Base-by-base conservation (phyloP, 2,329 filamentous ascomycete species). In the Emydomyces testavorans region DNA sequence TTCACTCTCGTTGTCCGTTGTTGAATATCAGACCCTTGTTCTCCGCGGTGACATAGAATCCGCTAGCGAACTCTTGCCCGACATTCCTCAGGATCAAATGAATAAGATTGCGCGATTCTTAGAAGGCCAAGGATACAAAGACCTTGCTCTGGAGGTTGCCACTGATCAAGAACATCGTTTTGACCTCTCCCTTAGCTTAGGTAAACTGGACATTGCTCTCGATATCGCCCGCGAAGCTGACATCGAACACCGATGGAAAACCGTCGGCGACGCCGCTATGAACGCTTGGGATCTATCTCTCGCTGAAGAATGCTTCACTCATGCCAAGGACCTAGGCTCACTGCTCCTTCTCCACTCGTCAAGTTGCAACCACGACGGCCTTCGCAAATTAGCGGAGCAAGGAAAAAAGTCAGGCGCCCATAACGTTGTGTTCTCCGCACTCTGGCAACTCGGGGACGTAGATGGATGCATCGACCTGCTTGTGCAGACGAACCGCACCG, bases 21-120 rank as follows among this genome's bases (percentile, higher is more conserved):
- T 98, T 21, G 90, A 96, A 65, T 98, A 96, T 65, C 92, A 98
- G 68, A 98, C 92, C 0, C 74, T 96, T 36, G 90, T 98, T 11
- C 79, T 98, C 15, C 84, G 92, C 49, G 89, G 84, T 44, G 92
- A 98, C 58, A 83, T 96, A 74, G 92, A 96, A 54, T 79, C 86
- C 11, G 92, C 92, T 0, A 82, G 83, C 7, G 88, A 94, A 62
- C 75, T 95, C 54, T 78, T 98, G 13, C 73, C 79, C 3, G 83
- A 83, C 16, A 89, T 98, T 31, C 88, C 90, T 0, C 72, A 80
- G n/a, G 86, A 94, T 54, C 88, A 98, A 65, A 84, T 94, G 66
- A 95, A 94, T 75, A 96, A 96, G 72, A 93, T 98, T 58, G 92
- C 92, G 2, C 82, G 92, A 18, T 98, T 98, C 75, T 75, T 98